A percentile compares a stretch with the other conserved stretches of the same genome.
Evolutionary conservation across 768 basidiomycete species (phyloP).

Genomic region (Sporobolomyces phaffii): DNA sequence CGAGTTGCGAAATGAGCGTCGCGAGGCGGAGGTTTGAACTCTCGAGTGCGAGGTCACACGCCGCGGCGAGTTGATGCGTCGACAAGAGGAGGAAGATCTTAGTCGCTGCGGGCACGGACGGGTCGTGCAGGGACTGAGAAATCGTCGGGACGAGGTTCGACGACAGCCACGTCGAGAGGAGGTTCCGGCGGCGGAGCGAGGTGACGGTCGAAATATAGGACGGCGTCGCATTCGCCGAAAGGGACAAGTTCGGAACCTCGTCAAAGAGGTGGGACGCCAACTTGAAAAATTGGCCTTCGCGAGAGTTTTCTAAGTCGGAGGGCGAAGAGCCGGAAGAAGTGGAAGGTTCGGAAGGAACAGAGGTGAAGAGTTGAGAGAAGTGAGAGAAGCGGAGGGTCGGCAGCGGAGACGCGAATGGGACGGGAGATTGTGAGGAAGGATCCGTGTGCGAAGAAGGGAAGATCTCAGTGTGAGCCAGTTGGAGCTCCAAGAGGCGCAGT

Average conservation of each 20-base stretch:
- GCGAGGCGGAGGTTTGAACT: slow-evolving; percentile 76
- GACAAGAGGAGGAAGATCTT: slow-evolving; percentile 69
- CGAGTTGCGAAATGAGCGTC: slow-evolving; percentile 73
- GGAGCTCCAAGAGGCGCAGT: slow-evolving; percentile 70
- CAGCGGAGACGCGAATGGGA: slow-evolving; percentile 60
- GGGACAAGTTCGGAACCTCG: slow-evolving; percentile 58
- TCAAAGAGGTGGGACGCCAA: slow-evolving; percentile 86
- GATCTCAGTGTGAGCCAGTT: slow-evolving; percentile 56
- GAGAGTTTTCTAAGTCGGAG: slow-evolving; percentile 53
- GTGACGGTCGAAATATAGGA: slow-evolving; percentile 44
- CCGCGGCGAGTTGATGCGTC: slow-evolving; percentile 80
- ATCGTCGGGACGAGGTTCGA: slow-evolving; percentile 57
- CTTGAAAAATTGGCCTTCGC: slow-evolving; percentile 60
- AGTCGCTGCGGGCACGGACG: slow-evolving; percentile 45
- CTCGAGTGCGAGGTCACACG: slow-evolving; percentile 66
- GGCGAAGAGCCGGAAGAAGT: slow-evolving; percentile 56
- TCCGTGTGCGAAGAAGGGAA: slow-evolving; percentile 64
- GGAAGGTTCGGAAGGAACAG: slow-evolving; percentile 59
- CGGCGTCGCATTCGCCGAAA: slow-evolving; percentile 42
- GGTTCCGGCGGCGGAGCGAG: slow-evolving; percentile 66
- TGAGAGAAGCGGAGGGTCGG: slow-evolving; percentile 66
- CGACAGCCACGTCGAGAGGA: slow-evolving; percentile 74
- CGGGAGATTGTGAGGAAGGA: slow-evolving; percentile 75
- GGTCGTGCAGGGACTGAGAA: slow-evolving; percentile 40
- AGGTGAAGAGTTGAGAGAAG: slow-evolving; percentile 66